Conservation (phyloP, 2,329 filamentous ascomycete species). For the Delphinella strobiligena region DNA sequence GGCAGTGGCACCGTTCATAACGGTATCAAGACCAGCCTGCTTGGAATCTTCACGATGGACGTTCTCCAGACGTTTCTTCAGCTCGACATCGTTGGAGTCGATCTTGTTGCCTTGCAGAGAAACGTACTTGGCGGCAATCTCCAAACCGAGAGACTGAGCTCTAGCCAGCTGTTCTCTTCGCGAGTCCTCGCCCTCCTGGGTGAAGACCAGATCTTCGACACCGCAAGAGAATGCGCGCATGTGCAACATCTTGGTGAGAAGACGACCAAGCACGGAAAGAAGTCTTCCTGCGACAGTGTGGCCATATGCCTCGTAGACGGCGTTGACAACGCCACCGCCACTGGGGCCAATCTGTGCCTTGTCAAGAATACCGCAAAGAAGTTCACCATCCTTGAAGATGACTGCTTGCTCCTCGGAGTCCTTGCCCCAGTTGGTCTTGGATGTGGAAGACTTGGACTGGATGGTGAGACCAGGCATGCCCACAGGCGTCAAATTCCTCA, state of each 20-base stretch:
- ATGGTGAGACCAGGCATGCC: conserved; percentile 69
- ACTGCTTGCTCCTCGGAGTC: conserved; percentile 67
- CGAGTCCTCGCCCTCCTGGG: conserved; percentile 59
- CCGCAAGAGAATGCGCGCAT: conserved; percentile 96
- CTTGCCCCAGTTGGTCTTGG: conserved; percentile 65
- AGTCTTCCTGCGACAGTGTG: conserved; percentile 75
- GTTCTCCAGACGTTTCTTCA: conserved; percentile 71
- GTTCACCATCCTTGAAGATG: conserved; percentile 73
- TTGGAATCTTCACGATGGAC: conserved; percentile 85
- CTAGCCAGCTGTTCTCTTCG: conserved; percentile 57
- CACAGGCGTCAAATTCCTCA: conserved; percentile 79
- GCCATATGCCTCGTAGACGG: conserved; percentile 87
- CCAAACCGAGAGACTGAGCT: conserved; percentile 58
- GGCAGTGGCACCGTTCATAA: conserved; percentile 62
- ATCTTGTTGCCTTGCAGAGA: conserved; percentile 57
- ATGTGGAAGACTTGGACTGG: conserved; percentile 65
- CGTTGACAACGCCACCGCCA: conserved; percentile 77
- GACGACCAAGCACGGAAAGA: conserved; percentile 75
- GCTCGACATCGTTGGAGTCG: conserved; percentile 53
- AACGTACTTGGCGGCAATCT: conserved; percentile 80
- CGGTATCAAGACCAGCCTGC: conserved; percentile 76
- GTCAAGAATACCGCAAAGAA: conserved; percentile 84
- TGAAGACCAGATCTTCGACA: conserved; percentile 88
- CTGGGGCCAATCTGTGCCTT: conserved; percentile 89
- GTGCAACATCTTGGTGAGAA: conserved; percentile 79